These are phyloP conservation scores for Mycena citricolor DNA, from an alignment of 1,284 basidiomycete species.

Conservation along the genomic window DNA sequence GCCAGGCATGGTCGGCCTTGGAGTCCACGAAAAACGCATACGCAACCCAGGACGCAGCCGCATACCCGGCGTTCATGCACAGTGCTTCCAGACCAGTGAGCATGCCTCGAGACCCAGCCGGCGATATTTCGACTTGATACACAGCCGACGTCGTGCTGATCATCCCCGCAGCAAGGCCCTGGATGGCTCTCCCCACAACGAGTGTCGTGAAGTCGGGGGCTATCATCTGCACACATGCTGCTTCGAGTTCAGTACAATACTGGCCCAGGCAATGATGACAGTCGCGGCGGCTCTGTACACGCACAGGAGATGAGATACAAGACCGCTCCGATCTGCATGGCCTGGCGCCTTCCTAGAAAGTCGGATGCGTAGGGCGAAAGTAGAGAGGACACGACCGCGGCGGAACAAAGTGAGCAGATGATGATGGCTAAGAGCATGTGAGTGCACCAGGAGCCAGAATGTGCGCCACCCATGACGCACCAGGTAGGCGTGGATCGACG, in stretches of 20 bases:
- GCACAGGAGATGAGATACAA: constrained; percentile 41
- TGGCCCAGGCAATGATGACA: constrained; percentile 32
- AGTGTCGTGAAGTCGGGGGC: constrained; percentile 43
- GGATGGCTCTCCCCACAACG: constrained; percentile 48
- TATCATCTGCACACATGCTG: constrained; percentile 25
- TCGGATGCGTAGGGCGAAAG: constrained; percentile 50
- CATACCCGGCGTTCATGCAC: constrained; percentile 51
- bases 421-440: constrained; percentile 52
- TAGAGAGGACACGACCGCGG: constrained; percentile 47
- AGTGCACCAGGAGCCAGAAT: no score
- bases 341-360: constrained; percentile 47
- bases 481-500: constrained; percentile 47
- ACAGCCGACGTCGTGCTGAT: constrained; percentile 55
- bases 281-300: no score
- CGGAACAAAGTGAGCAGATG: constrained; percentile 51
- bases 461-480: no score
- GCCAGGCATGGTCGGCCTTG: constrained; percentile 52
- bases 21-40: constrained; percentile 51
- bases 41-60: constrained; percentile 51
- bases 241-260: not conserved
- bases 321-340: constrained; percentile 47
- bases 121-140: constrained; percentile 56
- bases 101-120: constrained; percentile 48
- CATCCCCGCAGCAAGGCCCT: constrained; percentile 44
- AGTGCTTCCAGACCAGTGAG: constrained; percentile 55